These are phyloP conservation scores for Mycothermus thermophilus DNA, from an alignment of 495 filamentous ascomycete species.

Conservation along the genomic window DNA sequence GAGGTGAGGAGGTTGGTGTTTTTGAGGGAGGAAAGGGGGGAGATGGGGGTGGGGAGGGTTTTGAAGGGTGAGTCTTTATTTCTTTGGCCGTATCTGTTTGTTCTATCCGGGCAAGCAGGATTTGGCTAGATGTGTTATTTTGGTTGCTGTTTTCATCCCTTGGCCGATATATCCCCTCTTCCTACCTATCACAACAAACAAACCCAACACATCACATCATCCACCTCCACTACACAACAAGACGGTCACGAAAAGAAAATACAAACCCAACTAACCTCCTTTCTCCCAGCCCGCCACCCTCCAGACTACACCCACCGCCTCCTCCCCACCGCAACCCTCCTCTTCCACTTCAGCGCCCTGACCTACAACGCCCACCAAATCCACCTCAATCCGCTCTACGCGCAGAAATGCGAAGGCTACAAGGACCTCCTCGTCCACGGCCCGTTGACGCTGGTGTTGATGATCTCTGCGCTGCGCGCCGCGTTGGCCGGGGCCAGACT, in stretches of 20 bases:
- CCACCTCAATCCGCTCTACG: conserved; percentile 65
- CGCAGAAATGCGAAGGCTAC: conserved; percentile 57
- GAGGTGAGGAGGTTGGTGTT: conserved; percentile 29
- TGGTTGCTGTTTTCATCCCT: not conserved
- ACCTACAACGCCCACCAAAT: conserved; percentile 80
- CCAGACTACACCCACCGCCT: conserved; percentile 50
- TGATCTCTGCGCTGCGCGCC: conserved; percentile 47
- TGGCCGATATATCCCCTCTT: not conserved
- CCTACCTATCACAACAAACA: no score
- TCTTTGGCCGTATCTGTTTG: not conserved
- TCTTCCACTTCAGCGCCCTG: conserved; percentile 76
- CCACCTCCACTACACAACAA: no score
- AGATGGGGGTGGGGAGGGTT: conserved; percentile 3
- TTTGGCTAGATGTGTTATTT: no score
- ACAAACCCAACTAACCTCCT: no score
- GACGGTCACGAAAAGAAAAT: no score
- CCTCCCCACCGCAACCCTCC: conserved; percentile 46
- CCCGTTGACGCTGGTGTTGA: conserved; percentile 61
- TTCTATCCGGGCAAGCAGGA: no score
- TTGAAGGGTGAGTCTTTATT: conserved; percentile 12
- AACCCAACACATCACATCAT: no score
- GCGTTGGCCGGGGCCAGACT: not conserved
- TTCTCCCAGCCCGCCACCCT: conserved; percentile 12
- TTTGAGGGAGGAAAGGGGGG: conserved; percentile 16
- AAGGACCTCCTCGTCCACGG: conserved; percentile 70